Conservation (phyloP, 1,284 basidiomycete species). For the Leccinum angustisporum region DNA sequence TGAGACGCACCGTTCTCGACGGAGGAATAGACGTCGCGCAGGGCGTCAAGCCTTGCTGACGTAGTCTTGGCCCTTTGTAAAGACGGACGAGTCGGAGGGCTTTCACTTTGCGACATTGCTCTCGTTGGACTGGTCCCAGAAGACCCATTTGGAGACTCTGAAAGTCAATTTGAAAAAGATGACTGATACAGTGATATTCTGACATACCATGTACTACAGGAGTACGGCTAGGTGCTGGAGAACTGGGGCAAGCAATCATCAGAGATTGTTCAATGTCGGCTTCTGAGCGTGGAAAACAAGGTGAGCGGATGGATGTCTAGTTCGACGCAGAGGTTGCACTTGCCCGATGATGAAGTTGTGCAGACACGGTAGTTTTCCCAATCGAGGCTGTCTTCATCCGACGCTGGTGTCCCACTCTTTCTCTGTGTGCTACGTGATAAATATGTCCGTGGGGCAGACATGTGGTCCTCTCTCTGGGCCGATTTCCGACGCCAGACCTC, state of each 20-base stretch:
- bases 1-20: conserved; percentile 39
- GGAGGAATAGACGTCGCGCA: conserved; percentile 36
- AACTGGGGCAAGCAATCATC: conserved; percentile 5
- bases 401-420: neutral
- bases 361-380: conserved; percentile 34
- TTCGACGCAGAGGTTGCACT: neutral
- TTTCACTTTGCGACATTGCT: conserved; percentile 10
- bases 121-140: conserved; percentile 2
- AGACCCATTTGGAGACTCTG: neutral
- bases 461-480: neutral
- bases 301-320: neutral
- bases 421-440: neutral
- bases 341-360: conserved; percentile 29
- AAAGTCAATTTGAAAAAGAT: neutral
- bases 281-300: conserved; percentile 14
- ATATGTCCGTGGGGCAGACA: neutral
- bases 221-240: conserved; percentile 1
- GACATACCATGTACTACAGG: conserved; percentile 13
- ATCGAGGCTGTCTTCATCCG: conserved; percentile 31
- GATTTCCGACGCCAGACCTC: conserved; percentile 12
- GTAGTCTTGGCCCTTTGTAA: conserved; percentile 33
- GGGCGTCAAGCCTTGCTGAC: conserved; percentile 34
- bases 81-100: conserved; percentile 15
- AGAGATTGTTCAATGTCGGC: conserved; percentile 26
- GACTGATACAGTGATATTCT: neutral